A percentile compares a stretch with the other conserved stretches of the same genome.
phyloP scores from a whole-genome alignment of 2,329 filamentous ascomycete genomes.

The Aspergillus texensis region DNA sequence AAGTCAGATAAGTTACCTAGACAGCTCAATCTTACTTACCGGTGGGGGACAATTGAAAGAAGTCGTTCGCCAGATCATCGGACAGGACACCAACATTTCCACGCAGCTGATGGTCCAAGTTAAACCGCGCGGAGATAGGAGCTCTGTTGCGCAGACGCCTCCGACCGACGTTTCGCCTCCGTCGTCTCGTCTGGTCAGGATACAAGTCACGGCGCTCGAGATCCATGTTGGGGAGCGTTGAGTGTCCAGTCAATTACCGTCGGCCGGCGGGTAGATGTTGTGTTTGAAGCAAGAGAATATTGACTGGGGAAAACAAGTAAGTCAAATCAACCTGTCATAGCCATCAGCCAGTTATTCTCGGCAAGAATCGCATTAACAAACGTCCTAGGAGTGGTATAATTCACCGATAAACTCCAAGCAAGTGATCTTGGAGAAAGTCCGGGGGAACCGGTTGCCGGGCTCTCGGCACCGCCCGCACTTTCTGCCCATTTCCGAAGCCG shows the following conservation, averaged over 20 bases:
- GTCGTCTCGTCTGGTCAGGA: slow-evolving; percentile 53
- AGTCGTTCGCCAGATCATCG: slow-evolving; percentile 78
- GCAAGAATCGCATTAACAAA: neutral
- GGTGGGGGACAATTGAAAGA: slow-evolving; percentile 67
- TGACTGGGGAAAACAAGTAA: neutral
- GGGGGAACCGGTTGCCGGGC: slow-evolving; percentile 28
- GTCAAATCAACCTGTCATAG: slow-evolving; percentile 10
- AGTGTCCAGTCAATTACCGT: slow-evolving; percentile 23
- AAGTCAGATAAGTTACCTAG: neutral
- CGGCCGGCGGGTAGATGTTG: slow-evolving; percentile 17
- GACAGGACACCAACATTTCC: slow-evolving; percentile 85
- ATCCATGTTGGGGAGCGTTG: slow-evolving; percentile 42
- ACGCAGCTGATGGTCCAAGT: slow-evolving; percentile 82
- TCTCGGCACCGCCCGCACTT: slow-evolving; percentile 35
- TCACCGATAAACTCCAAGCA: slow-evolving; percentile 6
- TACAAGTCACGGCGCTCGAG: slow-evolving; percentile 42
- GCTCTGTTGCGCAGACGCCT: slow-evolving; percentile 63
- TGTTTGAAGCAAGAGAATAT: slow-evolving; percentile 14
- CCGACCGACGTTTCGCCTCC: slow-evolving; percentile 50
- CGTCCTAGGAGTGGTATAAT: slow-evolving; percentile 2
- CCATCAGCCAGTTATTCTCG: neutral
- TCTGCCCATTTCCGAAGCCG: slow-evolving; percentile 39
- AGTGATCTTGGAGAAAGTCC: slow-evolving; percentile 30
- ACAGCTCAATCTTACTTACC: slow-evolving; percentile 37
- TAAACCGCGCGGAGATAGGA: slow-evolving; percentile 75